Percentiles rank a stretch among this genome's conserved stretches.
Conservation (phyloP, 73 alveolate species). For the Paramecium pentaurelia region DNA sequence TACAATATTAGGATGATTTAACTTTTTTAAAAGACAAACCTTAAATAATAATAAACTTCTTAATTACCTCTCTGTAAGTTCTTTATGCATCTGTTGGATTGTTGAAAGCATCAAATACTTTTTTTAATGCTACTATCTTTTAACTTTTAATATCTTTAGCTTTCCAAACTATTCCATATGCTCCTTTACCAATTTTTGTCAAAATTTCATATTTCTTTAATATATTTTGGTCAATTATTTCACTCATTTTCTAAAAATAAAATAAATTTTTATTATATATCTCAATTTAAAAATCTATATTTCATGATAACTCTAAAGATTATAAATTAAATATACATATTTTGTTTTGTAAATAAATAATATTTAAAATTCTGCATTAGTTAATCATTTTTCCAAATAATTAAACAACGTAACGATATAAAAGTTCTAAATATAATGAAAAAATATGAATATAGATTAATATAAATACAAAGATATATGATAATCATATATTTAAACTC, state of each 20-base stretch:
- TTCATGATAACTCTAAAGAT: neutral
- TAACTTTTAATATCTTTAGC: conserved; percentile 82
- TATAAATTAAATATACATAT: neutral
- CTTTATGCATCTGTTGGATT: conserved; percentile 87
- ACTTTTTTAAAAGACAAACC: conserved; percentile 81
- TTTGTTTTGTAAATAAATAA: neutral
- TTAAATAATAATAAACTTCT: neutral
- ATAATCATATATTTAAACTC: neutral
- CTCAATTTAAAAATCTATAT: neutral
- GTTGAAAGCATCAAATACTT: conserved; percentile 87
- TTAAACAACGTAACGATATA: neutral
- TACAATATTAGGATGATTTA: conserved; percentile 76
- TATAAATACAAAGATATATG: neutral
- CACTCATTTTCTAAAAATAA: conserved; percentile 71
- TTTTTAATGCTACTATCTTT: conserved; percentile 62
- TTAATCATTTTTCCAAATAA: neutral
- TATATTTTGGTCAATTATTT: conserved; percentile 72
- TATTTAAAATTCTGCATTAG: neutral
- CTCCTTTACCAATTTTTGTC: conserved; percentile 84
- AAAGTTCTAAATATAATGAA: neutral
- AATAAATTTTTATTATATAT: neutral
- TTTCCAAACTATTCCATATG: conserved; percentile 93
- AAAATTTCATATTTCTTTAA: conserved; percentile 77
- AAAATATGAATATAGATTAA: neutral
- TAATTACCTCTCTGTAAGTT: conserved; percentile 83